Evolutionary conservation across 2,329 filamentous ascomycete genomes (phyloP), one percentile per base, ranked within the genome.

Genomic region (Cladosporium sp.): DNA sequence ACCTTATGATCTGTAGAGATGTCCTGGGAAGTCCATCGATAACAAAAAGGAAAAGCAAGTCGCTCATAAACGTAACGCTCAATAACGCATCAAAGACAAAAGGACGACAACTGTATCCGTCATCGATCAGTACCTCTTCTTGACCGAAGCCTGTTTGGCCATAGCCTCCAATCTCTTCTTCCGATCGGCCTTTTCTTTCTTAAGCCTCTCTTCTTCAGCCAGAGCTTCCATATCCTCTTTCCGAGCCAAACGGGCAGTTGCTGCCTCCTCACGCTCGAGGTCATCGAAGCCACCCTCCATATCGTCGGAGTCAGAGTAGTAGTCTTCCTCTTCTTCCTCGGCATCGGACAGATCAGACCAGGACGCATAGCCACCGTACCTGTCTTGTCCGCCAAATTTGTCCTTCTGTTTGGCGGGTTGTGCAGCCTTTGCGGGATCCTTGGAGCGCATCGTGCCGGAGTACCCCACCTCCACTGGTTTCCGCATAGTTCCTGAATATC

Each of bases 201-300:
- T 88, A 58, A 83, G 78, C 53, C 73, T 75, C 66, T 78, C 81
- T 71, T 88, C 87, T 40, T 88, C 79, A 2, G 77, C 78, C 64
- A 88, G 75, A 59, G 88, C 84, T 63, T 83, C 77, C 17, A 81
- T 77, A 65, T 92, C 89, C 68, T 92, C 89, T 47, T 80, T 79
- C 44, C 82, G 82, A 22, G 88, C 89, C 56, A 80, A 77, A 28
- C 76, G 73, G 59, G 86, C 81, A 2, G 88, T 87, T 50, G 75
- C 69, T 47, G 78, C 75, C 70, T 93, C 89, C 70, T 93, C 89
- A 35, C 80, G 76, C 60, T 91, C 87, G 53, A 92, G 83, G 64
- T 91, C 88, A 60, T 86, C 86, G 36, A 87, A 70, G 34, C 87
- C 88, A 2, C 87, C 89, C 70, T 91, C 88, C 87, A 91, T 91